A percentile compares a stretch with the other conserved stretches of the same genome.
These are phyloP conservation scores for Schoenoplectus tabernaemontani DNA, from an alignment of 202 grass and related monocot species.

Conservation along the genomic window DNA sequence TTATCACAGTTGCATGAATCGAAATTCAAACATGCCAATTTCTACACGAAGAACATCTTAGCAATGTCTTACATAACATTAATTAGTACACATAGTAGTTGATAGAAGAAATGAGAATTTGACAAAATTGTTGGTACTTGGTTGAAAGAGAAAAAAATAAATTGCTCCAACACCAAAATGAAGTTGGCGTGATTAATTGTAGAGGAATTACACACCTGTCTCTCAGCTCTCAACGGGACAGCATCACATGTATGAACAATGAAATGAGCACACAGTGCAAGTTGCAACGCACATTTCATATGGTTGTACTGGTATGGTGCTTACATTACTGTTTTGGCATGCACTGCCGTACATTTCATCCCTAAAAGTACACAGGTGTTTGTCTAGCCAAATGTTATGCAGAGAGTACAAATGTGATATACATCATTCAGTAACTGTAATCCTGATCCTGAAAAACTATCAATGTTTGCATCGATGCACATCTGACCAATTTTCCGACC, in stretches of 20 bases:
- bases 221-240: neutral
- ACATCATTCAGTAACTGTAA: neutral
- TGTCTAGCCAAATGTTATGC: constrained; percentile 15
- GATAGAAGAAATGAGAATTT: no score
- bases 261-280: neutral
- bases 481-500: neutral
- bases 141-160: neutral
- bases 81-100: no score
- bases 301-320: constrained; percentile 5
- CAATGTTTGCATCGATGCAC: neutral
- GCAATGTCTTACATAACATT: no score
- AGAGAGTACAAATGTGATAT: constrained; percentile 1
- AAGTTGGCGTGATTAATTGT: neutral
- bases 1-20: no score
- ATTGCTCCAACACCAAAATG: neutral
- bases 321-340: constrained; percentile 17
- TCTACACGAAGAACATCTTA: no score
- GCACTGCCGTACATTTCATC: neutral
- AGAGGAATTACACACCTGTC: neutral
- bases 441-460: neutral
- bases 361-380: neutral
- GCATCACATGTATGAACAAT: constrained; percentile 20
- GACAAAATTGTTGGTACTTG: neutral
- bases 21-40: no score
- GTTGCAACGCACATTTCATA: neutral